A percentile compares a stretch with the other conserved stretches of the same genome.
Evolutionary conservation across 345 rosid species (phyloP).

Genomic region (Angophora floribunda): DNA sequence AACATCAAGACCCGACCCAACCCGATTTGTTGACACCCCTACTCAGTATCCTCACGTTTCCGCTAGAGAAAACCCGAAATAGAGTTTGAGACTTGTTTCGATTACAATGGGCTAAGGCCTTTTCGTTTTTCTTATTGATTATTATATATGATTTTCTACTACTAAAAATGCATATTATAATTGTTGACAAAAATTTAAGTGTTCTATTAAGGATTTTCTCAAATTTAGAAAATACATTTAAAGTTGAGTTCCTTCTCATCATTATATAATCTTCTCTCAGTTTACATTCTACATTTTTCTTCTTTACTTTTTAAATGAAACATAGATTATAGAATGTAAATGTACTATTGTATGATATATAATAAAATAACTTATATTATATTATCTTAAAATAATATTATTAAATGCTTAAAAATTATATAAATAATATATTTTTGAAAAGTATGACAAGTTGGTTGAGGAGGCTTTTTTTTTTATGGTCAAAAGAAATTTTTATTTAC

Average conservation of each 20-base stretch:
- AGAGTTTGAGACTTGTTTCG: background rate
- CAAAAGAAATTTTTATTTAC: no score
- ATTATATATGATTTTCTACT: no score
- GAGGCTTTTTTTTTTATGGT: no score
- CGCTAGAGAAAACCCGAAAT: no score
- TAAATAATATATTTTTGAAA: no score
- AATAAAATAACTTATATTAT: background rate
- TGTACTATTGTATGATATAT: accelerated
- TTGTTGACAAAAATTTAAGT: accelerated
- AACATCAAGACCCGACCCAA: no score
- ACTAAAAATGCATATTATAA: background rate
- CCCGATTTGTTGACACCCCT: no score
- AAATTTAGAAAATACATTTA: no score
- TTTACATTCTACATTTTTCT: no score
- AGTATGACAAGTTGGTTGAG: no score
- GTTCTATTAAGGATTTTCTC: background rate
- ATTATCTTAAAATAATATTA: background rate
- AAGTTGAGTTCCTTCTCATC: background rate
- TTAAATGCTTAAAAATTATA: background rate
- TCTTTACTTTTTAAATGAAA: background rate
- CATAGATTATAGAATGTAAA: background rate
- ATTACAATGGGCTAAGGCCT: background rate
- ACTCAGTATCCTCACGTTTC: no score
- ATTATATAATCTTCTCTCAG: background rate
- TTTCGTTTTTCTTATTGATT: no score